phyloP scores from a whole-genome alignment of 2,329 filamentous ascomycete genomes.

The Arthrobotrys sphaeroides region DNA sequence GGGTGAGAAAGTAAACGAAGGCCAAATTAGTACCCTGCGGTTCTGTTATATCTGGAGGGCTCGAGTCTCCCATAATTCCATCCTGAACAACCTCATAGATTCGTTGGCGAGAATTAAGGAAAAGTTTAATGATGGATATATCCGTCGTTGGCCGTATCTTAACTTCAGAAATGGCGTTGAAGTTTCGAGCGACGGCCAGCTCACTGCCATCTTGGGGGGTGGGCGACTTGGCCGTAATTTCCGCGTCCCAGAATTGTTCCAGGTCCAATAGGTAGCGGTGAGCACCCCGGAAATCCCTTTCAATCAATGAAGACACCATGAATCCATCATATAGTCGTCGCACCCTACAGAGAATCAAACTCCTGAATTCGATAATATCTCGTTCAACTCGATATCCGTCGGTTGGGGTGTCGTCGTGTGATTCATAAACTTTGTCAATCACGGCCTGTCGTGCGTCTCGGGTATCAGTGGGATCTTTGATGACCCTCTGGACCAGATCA shows the following conservation, averaged over 20 bases:
- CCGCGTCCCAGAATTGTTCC: neutral
- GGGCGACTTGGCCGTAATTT: neutral
- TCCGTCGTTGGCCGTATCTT: neutral
- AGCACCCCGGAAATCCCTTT: neutral
- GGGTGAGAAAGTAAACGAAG: neutral
- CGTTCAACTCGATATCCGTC: neutral
- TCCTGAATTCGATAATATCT: neutral
- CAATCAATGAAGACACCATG: too few relatives aligned
- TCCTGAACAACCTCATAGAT: neutral
- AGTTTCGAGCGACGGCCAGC: too few relatives aligned
- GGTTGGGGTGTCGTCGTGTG: too few relatives aligned
- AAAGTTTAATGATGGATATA: neutral
- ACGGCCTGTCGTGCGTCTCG: neutral
- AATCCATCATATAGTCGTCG: neutral
- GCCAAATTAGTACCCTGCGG: neutral
- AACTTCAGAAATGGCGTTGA: too few relatives aligned
- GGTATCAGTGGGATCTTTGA: neutral
- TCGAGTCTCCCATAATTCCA: too few relatives aligned
- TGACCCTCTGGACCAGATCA: neutral
- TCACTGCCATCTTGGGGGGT: too few relatives aligned
- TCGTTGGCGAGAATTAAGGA: neutral
- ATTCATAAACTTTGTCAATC: neutral
- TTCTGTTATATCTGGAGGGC: neutral
- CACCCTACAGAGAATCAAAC: neutral
- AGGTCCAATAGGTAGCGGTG: neutral